Evolutionary conservation across 2,329 filamentous ascomycete genomes (phyloP), one percentile per base, ranked within the genome.

Genomic region (Pseudofabraea citricarpa): DNA sequence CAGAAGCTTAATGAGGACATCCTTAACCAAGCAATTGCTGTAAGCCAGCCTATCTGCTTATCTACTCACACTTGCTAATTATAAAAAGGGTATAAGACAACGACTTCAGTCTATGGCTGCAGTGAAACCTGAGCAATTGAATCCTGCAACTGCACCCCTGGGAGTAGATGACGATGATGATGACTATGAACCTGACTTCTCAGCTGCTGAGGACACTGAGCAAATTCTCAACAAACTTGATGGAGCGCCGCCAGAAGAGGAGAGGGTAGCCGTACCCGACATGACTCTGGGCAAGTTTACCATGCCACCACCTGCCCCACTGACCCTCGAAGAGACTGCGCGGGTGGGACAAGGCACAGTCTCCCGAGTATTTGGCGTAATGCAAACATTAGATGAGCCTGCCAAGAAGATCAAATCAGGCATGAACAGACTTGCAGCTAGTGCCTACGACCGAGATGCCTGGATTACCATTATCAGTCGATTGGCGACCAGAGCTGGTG

Each of bases 381-480:
- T 95, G 59, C 77, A 79, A 46, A 77, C 79, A 6, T 72, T 90
- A 4, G 87, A 93, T 44, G 83, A 89, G 38, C 70, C 79, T 1
- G 64, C 74, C 1, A 75, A 78, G 69, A 80, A 79, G 61, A 71
- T 73, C 57, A 81, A 83, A 65, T 71, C 77, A 48, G 91, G 93
- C 1, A 85, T 97, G 61, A 87, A 87, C 56, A 79, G 90, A 38
- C 71, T 96, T 27, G 90, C 91, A 1, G 89, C 87, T 19, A 91
- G 83, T 58, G 84, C 83, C 2, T 88, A 90, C 55, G 89, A 91
- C 56, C 77, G 85, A 49, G 90, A 96, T 50, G 87, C 90, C 1
- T 97, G 91, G 90, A 79, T 95, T 53, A 93, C 89, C 0, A 79
- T 97, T 16, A 75, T 97, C 44, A 85, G 86, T 31, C 81, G 93